Conservation (phyloP, 2,329 filamentous ascomycete genomes). For the Fusarium stilboides region DNA sequence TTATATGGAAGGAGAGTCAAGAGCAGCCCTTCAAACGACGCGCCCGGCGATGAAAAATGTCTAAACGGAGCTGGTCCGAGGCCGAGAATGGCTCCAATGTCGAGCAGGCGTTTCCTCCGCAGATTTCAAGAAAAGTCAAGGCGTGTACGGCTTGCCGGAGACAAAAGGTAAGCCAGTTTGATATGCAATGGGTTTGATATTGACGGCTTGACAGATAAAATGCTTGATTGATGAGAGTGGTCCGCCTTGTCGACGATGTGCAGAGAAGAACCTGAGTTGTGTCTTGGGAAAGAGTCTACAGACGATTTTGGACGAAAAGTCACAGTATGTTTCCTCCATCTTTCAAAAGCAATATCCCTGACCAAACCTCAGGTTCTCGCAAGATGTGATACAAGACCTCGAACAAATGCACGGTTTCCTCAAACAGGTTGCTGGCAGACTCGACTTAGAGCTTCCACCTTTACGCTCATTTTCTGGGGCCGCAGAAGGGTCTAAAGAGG, state of each 20-base stretch:
- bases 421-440: slow-evolving; percentile 26
- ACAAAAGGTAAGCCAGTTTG: slow-evolving; percentile 51
- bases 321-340: slow-evolving; percentile 46
- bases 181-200: background rate
- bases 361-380: background rate
- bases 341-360: background rate
- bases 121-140: slow-evolving; percentile 56
- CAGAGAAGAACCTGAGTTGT: slow-evolving; percentile 54
- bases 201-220: slow-evolving; percentile 52
- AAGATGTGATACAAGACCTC: slow-evolving; percentile 22
- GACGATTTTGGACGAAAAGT: slow-evolving; percentile 57
- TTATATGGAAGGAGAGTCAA: background rate
- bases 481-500: slow-evolving; percentile 16
- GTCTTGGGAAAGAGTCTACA: slow-evolving; percentile 58
- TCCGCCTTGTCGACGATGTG: slow-evolving; percentile 56
- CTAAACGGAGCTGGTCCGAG: slow-evolving; percentile 38
- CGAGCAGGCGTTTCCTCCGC: slow-evolving; percentile 28
- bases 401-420: slow-evolving; percentile 36
- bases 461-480: slow-evolving; percentile 17
- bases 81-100: slow-evolving; percentile 8
- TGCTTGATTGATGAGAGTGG: slow-evolving; percentile 57
- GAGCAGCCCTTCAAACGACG: background rate
- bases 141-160: slow-evolving; percentile 57
- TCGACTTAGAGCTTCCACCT: slow-evolving; percentile 29
- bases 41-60: slow-evolving; percentile 10